phyloP scores from a whole-genome alignment of 306 rosid species.

The Gastrolobium bilobum region DNA sequence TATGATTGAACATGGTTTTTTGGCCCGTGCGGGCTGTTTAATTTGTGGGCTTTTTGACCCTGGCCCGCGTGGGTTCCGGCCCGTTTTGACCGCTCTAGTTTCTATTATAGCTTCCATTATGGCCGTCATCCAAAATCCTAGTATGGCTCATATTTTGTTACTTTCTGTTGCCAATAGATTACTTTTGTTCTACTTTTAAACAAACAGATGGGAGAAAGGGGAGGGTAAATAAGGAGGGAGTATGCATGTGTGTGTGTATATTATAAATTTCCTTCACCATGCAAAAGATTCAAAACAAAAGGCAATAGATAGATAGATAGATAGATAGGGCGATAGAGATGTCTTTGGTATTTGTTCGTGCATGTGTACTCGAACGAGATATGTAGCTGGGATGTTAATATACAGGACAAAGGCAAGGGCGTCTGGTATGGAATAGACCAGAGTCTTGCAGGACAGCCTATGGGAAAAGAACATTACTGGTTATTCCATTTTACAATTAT shows the following conservation, averaged over 20 bases:
- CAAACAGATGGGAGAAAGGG: background rate
- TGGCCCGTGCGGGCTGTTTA: too few relatives aligned
- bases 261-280: background rate
- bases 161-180: background rate
- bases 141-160: background rate
- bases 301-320: background rate
- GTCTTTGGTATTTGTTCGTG: background rate
- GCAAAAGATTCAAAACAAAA: background rate
- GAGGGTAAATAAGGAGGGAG: background rate
- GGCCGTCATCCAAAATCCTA: background rate
- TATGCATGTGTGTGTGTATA: background rate
- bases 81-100: too few relatives aligned
- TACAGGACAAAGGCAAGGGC: too few relatives aligned
- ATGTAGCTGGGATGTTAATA: too few relatives aligned
- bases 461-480: background rate
- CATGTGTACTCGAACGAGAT: too few relatives aligned
- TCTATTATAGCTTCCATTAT: background rate
- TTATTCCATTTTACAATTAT: slow-evolving; percentile 3
- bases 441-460: background rate
- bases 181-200: background rate
- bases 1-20: too few relatives aligned
- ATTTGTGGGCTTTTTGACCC: too few relatives aligned
- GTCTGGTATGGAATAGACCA: too few relatives aligned
- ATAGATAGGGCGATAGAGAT: background rate
- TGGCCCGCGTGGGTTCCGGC: too few relatives aligned